Evolutionary conservation across 768 basidiomycete species (phyloP).

Genomic region (Lyophyllum semitale): DNA sequence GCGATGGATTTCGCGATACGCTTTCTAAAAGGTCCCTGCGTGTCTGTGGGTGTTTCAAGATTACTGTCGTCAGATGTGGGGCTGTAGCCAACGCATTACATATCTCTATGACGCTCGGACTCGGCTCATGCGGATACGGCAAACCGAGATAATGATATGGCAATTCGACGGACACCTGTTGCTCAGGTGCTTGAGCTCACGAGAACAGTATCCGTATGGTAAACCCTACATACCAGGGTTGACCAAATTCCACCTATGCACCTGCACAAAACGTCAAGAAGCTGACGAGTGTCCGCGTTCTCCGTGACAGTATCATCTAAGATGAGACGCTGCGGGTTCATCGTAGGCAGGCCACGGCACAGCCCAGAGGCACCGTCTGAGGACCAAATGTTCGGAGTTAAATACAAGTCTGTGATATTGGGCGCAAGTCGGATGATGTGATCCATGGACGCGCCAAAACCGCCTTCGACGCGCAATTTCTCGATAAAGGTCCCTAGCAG

Average conservation of each 20-base stretch:
- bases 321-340: conserved; percentile 1
- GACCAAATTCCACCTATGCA: not conserved
- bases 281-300: not conserved
- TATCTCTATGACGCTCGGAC: not conserved
- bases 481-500: conserved; percentile 21
- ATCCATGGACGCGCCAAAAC: conserved; percentile 14
- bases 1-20: not conserved
- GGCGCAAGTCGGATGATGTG: conserved; percentile 2
- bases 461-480: conserved; percentile 26
- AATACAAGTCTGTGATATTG: too few relatives aligned
- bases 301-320: not conserved
- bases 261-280: too few relatives aligned
- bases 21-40: not conserved
- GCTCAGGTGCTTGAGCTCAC: not conserved
- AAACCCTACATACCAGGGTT: not conserved
- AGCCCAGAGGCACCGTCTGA: too few relatives aligned
- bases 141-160: not conserved
- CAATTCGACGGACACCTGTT: not conserved
- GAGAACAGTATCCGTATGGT: not conserved
- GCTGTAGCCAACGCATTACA: not conserved
- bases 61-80: not conserved
- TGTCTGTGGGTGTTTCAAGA: not conserved
- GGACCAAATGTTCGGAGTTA: too few relatives aligned
- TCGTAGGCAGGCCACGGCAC: not conserved
- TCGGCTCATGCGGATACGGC: too few relatives aligned